These are phyloP conservation scores for Triglochin maritima DNA, from an alignment of 106 monocot genomes.

Conservation along the genomic window DNA sequence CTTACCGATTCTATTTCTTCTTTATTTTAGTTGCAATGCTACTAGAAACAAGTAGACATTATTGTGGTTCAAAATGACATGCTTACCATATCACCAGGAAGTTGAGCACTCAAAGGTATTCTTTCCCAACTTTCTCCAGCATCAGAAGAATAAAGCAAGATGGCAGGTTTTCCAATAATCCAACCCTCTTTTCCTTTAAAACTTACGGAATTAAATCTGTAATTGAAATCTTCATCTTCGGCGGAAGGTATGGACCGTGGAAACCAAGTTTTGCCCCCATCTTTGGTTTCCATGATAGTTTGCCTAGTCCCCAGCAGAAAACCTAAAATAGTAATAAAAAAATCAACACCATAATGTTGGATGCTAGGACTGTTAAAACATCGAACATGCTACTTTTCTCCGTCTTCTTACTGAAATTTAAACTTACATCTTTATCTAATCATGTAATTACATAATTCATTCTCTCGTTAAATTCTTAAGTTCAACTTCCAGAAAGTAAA, in stretches of 20 bases:
- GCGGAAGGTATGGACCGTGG: constrained; percentile 86
- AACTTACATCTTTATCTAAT: no score
- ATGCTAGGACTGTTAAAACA: background rate
- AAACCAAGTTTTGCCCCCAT: constrained; percentile 79
- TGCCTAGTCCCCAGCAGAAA: constrained; percentile 95
- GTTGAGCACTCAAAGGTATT: constrained; percentile 84
- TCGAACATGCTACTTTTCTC: no score
- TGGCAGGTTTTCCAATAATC: constrained; percentile 96
- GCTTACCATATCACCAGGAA: constrained; percentile 85
- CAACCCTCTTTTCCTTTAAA: constrained; percentile 91
- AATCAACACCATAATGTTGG: background rate
- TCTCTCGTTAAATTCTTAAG: no score
- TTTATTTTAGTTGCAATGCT: no score
- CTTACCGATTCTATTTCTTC: background rate
- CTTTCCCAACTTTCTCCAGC: constrained; percentile 93
- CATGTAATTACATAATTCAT: no score
- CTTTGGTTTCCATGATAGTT: constrained; percentile 92
- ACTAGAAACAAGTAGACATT: no score
- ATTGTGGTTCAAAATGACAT: background rate
- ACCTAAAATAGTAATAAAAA: constrained; percentile 27
- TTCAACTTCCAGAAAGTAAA: no score
- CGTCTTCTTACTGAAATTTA: no score
- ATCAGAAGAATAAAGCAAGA: constrained; percentile 80
- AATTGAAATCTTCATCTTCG: constrained; percentile 98
- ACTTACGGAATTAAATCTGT: constrained; percentile 94